Evolutionary conservation across 169 alveolate species (phyloP).

Genomic region (Perkinsus olseni): DNA sequence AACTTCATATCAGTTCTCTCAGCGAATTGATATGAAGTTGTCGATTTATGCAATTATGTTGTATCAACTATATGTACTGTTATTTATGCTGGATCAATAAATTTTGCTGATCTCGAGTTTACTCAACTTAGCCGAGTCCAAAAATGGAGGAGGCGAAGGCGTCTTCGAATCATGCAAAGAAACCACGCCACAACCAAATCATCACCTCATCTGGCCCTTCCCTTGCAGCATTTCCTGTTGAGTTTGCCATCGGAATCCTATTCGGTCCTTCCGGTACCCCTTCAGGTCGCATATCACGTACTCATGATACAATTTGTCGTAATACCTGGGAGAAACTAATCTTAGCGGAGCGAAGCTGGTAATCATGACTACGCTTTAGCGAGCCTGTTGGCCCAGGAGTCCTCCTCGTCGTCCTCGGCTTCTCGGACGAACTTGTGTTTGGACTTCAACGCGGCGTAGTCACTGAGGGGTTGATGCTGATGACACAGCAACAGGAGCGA

Average conservation of each 20-base stretch:
- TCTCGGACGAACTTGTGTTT: background rate
- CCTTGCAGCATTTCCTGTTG: background rate
- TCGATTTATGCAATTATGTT: too few species aligned
- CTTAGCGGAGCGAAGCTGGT: too few species aligned
- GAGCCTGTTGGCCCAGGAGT: background rate
- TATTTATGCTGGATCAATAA: too few species aligned
- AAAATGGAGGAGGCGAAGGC: too few species aligned
- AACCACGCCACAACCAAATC: too few species aligned
- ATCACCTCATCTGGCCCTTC: background rate
- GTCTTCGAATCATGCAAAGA: too few species aligned
- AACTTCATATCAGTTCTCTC: too few species aligned
- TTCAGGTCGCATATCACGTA: background rate
- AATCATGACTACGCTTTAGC: background rate
- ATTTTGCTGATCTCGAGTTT: too few species aligned
- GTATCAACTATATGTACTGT: too few species aligned
- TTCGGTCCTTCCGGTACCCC: background rate
- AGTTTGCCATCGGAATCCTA: conserved; percentile 7
- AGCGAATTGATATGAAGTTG: too few species aligned
- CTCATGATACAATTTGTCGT: background rate
- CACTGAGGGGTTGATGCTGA: background rate
- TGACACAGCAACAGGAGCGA: too few species aligned
- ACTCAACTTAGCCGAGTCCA: too few species aligned
- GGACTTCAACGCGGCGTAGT: background rate
- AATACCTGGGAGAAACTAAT: background rate
- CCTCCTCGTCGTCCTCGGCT: background rate